Conservation (phyloP, 768 basidiomycete genomes). For the Tulasnella sp. region DNA sequence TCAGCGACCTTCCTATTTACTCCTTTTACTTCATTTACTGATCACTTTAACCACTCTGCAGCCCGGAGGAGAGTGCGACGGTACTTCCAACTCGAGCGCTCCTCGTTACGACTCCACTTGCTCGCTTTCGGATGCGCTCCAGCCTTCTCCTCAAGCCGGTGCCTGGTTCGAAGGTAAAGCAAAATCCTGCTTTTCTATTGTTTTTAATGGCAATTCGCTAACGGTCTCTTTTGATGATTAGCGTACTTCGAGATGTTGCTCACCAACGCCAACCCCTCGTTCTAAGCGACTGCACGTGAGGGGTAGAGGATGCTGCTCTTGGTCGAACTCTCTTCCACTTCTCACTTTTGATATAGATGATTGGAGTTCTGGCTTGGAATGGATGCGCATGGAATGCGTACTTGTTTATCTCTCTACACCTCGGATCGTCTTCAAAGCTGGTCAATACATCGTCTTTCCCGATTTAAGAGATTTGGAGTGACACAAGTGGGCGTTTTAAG, state of each 20-base stretch:
- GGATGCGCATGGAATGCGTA: too few species aligned
- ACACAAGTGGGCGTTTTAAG: too few species aligned
- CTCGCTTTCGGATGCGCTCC: slow-evolving; percentile 10
- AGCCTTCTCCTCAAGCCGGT: slow-evolving; percentile 16
- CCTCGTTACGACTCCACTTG: slow-evolving; percentile 15
- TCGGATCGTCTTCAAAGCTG: not conserved
- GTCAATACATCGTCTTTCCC: too few species aligned
- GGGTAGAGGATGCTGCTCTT: too few species aligned
- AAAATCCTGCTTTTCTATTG: too few species aligned
- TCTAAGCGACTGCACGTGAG: not conserved
- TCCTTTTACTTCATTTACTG: too few species aligned
- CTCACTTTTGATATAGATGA: too few species aligned
- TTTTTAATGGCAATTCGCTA: too few species aligned
- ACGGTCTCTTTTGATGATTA: too few species aligned
- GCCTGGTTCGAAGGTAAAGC: slow-evolving; percentile 11
- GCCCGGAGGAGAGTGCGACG: slow-evolving; percentile 18
- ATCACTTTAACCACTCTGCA: not conserved
- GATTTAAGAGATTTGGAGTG: too few species aligned
- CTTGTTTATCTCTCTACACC: not conserved
- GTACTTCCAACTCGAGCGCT: slow-evolving; percentile 12
- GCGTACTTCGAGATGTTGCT: slow-evolving; percentile 17
- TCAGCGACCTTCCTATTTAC: not conserved
- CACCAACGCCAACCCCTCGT: slow-evolving; percentile 11
- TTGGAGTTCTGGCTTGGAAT: too few species aligned
- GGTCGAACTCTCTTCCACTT: too few species aligned